phyloP scores from a whole-genome alignment of 2,329 filamentous ascomycete species.

The Fonsecaea nubica region DNA sequence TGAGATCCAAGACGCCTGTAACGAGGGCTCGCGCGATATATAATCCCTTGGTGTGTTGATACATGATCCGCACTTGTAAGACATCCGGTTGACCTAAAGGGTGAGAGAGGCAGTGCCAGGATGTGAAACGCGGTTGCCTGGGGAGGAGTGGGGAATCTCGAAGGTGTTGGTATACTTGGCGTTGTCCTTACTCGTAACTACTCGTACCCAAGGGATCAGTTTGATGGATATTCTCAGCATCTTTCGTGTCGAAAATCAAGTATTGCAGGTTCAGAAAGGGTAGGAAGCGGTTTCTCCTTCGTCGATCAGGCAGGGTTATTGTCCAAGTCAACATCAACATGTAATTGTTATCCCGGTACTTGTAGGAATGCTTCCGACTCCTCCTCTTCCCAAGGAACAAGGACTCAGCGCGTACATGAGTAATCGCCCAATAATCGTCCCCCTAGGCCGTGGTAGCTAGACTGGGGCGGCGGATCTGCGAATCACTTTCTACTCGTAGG shows the following conservation, averaged over 20 bases:
- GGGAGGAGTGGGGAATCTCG: conserved; percentile 4
- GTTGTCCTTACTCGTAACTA: background rate
- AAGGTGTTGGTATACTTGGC: background rate
- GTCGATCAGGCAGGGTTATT: background rate
- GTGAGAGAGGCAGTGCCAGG: conserved; percentile 17
- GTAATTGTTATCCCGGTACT: no score
- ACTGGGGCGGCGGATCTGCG: background rate
- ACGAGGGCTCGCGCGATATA: conserved; percentile 8
- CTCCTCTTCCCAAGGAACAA: background rate
- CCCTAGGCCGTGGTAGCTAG: background rate
- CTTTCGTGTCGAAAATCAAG: background rate
- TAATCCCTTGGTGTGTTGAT: background rate
- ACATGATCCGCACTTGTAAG: background rate
- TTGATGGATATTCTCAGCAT: background rate
- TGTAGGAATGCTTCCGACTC: background rate
- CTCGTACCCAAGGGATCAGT: background rate
- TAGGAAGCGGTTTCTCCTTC: background rate
- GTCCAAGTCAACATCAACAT: background rate
- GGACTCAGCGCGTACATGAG: background rate
- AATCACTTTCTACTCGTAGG: background rate
- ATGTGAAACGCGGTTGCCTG: conserved; percentile 22
- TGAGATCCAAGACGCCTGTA: background rate
- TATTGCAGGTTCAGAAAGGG: background rate
- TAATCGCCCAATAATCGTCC: background rate
- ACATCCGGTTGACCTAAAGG: background rate